These are phyloP conservation scores for Saccharomycopsis javanensis DNA, from an alignment of 805 yeast genomes.

Conservation along the genomic window DNA sequence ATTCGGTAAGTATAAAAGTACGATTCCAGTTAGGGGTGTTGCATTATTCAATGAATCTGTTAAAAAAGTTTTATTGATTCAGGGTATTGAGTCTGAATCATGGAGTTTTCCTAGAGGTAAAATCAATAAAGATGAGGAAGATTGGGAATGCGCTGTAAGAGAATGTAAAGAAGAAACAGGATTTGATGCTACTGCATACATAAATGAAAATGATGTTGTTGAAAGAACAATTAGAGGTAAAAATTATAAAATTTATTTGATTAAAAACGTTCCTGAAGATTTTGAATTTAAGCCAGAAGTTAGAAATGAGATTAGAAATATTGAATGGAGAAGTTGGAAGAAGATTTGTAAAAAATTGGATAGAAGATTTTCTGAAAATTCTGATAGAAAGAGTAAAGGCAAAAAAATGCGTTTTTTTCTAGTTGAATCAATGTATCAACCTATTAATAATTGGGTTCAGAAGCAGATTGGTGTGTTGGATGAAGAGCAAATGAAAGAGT, in stretches of 20 bases:
- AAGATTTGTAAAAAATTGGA: conserved; percentile 28
- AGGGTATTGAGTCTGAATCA: conserved; percentile 69
- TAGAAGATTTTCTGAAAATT: conserved; percentile 25
- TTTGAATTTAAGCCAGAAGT: conserved; percentile 71
- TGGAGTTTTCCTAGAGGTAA: conserved; percentile 99
- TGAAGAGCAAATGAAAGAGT: conserved; percentile 50
- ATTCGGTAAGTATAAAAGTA: conserved; percentile 77
- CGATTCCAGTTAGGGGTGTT: conserved; percentile 94
- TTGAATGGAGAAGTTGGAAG: conserved; percentile 67
- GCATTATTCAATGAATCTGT: conserved; percentile 68
- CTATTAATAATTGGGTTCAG: conserved; percentile 45
- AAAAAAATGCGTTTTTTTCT: conserved; percentile 30
- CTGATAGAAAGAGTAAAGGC: conserved; percentile 22
- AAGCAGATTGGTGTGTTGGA: conserved; percentile 38
- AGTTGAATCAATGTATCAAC: conserved; percentile 40
- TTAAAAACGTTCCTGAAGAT: conserved; percentile 69
- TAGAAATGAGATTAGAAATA: conserved; percentile 77
- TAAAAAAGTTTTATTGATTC: conserved; percentile 66
- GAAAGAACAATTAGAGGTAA: conserved; percentile 79
- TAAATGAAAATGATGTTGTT: conserved; percentile 61
- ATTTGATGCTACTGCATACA: conserved; percentile 61
- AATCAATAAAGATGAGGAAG: conserved; percentile 86
- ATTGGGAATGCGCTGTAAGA: conserved; percentile 79
- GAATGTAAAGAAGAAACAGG: conserved; percentile 94
- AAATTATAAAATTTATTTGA: conserved; percentile 72